Conservation (phyloP, 2,329 filamentous ascomycete genomes). For the Thielaviopsis populi region DNA sequence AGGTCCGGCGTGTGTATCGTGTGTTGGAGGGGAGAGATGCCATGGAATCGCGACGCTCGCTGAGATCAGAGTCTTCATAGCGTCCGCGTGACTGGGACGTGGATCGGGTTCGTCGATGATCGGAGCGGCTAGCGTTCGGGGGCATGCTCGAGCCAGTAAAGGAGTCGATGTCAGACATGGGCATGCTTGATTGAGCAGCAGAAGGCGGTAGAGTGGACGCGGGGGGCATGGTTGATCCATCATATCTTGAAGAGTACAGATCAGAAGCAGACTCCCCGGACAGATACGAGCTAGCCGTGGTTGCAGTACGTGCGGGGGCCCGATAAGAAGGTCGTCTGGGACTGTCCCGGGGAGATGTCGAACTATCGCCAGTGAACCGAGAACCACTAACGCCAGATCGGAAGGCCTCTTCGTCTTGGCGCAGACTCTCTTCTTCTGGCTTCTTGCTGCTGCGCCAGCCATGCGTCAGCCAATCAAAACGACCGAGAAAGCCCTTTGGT, state of each 20-base stretch:
- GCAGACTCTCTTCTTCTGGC: conserved; percentile 32
- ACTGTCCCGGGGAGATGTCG: conserved; percentile 19
- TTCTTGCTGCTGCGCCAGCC: conserved; percentile 43
- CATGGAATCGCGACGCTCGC: conserved; percentile 10
- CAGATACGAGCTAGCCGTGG: conserved; percentile 10
- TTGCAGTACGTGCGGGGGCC: conserved; percentile 4
- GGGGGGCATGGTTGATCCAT: background rate
- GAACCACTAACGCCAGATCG: conserved; percentile 47
- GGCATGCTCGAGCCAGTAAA: conserved; percentile 10
- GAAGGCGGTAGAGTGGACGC: conserved; percentile 5
- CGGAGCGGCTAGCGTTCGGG: conserved; percentile 9
- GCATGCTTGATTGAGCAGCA: conserved; percentile 1
- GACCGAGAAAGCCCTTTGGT: conserved; percentile 43
- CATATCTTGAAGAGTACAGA: background rate
- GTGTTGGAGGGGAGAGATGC: conserved; percentile 11
- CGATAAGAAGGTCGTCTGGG: conserved; percentile 22
- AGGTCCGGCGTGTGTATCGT: conserved; percentile 26
- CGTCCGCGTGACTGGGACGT: conserved; percentile 8
- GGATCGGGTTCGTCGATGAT: conserved; percentile 4
- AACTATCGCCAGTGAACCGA: conserved; percentile 54
- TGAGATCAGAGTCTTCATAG: conserved; percentile 13
- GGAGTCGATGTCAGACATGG: conserved; percentile 10
- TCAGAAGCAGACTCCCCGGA: conserved; percentile 5
- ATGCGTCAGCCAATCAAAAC: conserved; percentile 53
- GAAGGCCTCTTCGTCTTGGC: conserved; percentile 35